Conservation (phyloP, 257 asterid species). For the Buddleja alternifolia region DNA sequence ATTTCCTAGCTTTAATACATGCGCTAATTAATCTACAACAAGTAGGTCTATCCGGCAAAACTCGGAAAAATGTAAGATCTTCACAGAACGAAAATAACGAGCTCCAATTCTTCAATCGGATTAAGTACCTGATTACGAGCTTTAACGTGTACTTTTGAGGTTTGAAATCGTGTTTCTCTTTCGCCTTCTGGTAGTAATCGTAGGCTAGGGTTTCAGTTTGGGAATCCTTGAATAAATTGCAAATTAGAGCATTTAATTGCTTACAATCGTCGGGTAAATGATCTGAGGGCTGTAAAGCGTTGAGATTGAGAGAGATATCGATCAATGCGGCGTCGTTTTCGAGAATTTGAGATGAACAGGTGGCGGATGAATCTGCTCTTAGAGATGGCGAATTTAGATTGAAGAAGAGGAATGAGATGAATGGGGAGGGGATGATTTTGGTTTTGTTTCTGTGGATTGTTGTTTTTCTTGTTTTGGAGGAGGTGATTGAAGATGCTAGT, state of each 20-base stretch:
- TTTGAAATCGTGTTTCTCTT: constrained; percentile 42
- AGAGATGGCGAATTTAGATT: constrained; percentile 44
- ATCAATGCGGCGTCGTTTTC: constrained; percentile 44
- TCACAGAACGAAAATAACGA: constrained; percentile 44
- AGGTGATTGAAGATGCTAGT: constrained; percentile 41
- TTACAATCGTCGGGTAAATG: constrained; percentile 40
- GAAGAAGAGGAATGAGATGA: constrained; percentile 46
- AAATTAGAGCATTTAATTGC: constrained; percentile 59
- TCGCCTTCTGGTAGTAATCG: constrained; percentile 65
- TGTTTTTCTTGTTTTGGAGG: constrained; percentile 32
- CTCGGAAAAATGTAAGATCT: constrained; percentile 50
- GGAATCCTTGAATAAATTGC: constrained; percentile 63
- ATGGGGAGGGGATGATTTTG: constrained; percentile 30
- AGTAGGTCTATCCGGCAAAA: constrained; percentile 60
- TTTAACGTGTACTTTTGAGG: constrained; percentile 62
- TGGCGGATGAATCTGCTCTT: constrained; percentile 49
- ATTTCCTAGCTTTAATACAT: constrained; percentile 72
- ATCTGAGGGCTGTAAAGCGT: constrained; percentile 35
- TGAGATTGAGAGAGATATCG: constrained; percentile 46
- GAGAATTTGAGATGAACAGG: constrained; percentile 63
- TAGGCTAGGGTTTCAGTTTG: constrained; percentile 60
- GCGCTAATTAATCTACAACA: constrained; percentile 58
- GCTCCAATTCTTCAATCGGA: constrained; percentile 59
- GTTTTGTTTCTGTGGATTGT: constrained; percentile 23
- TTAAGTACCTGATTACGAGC: constrained; percentile 71